A percentile compares a stretch with the other conserved stretches of the same genome.
These are phyloP conservation scores for Phytophthora foliorum DNA, from an alignment of 352 stramenopile species.

Conservation along the genomic window DNA sequence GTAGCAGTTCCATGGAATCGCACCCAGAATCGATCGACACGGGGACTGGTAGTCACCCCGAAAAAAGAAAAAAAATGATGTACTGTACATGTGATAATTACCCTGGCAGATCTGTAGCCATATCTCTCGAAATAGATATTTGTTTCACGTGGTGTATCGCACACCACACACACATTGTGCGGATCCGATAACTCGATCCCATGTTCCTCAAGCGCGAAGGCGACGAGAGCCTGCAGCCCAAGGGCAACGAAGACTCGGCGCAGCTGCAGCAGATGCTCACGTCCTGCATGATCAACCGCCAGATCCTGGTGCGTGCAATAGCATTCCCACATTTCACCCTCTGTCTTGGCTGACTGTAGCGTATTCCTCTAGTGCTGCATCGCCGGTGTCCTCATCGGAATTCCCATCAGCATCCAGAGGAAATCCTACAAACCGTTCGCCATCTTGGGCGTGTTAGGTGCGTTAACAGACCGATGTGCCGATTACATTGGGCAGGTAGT, in stretches of 20 bases:
- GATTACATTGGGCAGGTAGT: not conserved
- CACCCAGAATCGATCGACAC: too few relatives aligned
- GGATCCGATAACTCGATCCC: not conserved
- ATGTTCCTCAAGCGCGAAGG: constrained; percentile 71
- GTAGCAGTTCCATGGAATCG: too few relatives aligned
- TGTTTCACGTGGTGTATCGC: not conserved
- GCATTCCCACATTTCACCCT: not conserved
- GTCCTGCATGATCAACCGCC: constrained; percentile 87
- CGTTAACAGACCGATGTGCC: not conserved
- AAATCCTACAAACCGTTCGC: constrained; percentile 88
- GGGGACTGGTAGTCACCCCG: too few relatives aligned
- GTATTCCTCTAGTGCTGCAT: constrained; percentile 66
- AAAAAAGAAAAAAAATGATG: too few relatives aligned
- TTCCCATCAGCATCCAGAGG: constrained; percentile 85
- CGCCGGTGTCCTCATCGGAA: constrained; percentile 80
- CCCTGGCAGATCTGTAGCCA: constrained; percentile 3
- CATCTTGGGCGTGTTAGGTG: constrained; percentile 79
- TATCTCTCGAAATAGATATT: constrained; percentile 11
- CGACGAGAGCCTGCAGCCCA: constrained; percentile 54
- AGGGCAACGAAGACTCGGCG: constrained; percentile 71
- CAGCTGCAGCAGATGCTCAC: constrained; percentile 88
- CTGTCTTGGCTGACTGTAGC: not conserved
- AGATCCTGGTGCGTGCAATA: constrained; percentile 68
- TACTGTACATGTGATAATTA: too few relatives aligned
- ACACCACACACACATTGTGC: not conserved